Evolutionary conservation across 129 eudicot species (phyloP).

Genomic region (Helichrysum umbraculigerum): DNA sequence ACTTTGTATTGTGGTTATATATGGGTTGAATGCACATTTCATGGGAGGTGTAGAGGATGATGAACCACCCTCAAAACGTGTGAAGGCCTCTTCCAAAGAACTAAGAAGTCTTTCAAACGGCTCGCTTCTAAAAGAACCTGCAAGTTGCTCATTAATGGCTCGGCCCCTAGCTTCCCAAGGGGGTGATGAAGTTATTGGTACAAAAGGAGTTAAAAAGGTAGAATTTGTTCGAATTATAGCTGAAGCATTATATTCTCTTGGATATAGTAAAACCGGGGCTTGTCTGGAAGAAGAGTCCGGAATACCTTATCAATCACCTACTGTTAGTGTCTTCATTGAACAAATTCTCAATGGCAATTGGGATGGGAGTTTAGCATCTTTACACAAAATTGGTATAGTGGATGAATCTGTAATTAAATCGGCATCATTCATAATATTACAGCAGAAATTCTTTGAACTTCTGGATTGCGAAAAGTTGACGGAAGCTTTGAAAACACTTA

Average conservation of each 20-base stretch:
- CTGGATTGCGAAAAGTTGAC: constrained; percentile 55
- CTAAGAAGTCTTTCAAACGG: constrained; percentile 58
- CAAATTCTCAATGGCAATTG: constrained; percentile 77
- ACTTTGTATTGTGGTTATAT: constrained; percentile 31
- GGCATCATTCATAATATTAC: constrained; percentile 68
- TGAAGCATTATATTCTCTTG: constrained; percentile 75
- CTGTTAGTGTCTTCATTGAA: constrained; percentile 53
- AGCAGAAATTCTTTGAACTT: constrained; percentile 82
- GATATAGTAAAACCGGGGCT: constrained; percentile 62
- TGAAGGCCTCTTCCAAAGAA: constrained; percentile 61
- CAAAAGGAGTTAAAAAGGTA: constrained; percentile 65
- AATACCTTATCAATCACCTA: constrained; percentile 55
- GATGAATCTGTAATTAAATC: constrained; percentile 59
- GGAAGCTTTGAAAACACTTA: constrained; percentile 84
- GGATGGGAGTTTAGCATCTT: constrained; percentile 69
- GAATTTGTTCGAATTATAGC: constrained; percentile 78
- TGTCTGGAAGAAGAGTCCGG: constrained; percentile 81
- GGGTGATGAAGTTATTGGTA: constrained; percentile 66
- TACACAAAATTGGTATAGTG: constrained; percentile 54
- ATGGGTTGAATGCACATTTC: constrained; percentile 98
- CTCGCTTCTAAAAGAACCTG: constrained; percentile 30
- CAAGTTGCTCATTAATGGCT: constrained; percentile 79
- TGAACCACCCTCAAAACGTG: constrained; percentile 93
- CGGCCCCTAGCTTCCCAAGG: constrained; percentile 62
- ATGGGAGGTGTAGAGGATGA: constrained; percentile 94